Percentiles rank a stretch among this genome's conserved stretches.
Conservation (phyloP, 371 early-diverging fungal species). For the Paraphysoderma sedebokerense region DNA sequence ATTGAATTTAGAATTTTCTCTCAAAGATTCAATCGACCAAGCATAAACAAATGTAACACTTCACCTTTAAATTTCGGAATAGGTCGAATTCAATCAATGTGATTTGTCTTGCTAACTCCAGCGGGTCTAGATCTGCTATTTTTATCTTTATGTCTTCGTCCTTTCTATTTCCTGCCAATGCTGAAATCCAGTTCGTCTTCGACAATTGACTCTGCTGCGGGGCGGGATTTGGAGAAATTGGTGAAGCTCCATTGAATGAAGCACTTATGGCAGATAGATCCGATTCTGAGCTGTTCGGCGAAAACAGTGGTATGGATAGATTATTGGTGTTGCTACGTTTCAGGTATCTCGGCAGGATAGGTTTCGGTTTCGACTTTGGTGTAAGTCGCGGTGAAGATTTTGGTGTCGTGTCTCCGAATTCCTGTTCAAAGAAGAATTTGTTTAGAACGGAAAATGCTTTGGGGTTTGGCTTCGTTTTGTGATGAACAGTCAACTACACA, state of each 20-base stretch:
- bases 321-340: conserved; percentile 7
- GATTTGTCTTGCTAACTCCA: conserved; percentile 7
- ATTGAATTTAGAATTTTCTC: not conserved
- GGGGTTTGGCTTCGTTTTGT: conserved; percentile 3
- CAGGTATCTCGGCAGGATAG: conserved; percentile 24
- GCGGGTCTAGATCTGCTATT: conserved; percentile 2
- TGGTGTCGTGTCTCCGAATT: not conserved
- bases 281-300: not conserved
- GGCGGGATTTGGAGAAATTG: not conserved
- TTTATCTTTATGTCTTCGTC: not conserved
- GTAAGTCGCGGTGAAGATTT: not conserved
- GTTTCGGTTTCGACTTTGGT: conserved; percentile 15
- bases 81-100: conserved; percentile 27
- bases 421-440: too few relatives aligned
- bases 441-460: conserved; percentile 1
- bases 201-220: not conserved
- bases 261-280: not conserved
- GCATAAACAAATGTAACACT: not conserved
- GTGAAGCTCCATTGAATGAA: not conserved
- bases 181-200: not conserved
- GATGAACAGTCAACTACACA: not conserved
- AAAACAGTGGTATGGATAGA: not conserved
- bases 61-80: conserved; percentile 22
- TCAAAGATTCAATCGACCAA: not conserved
- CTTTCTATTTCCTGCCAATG: not conserved